Base-by-base conservation (phyloP, 2,329 filamentous ascomycete species). In the Penicillium sp. region DNA sequence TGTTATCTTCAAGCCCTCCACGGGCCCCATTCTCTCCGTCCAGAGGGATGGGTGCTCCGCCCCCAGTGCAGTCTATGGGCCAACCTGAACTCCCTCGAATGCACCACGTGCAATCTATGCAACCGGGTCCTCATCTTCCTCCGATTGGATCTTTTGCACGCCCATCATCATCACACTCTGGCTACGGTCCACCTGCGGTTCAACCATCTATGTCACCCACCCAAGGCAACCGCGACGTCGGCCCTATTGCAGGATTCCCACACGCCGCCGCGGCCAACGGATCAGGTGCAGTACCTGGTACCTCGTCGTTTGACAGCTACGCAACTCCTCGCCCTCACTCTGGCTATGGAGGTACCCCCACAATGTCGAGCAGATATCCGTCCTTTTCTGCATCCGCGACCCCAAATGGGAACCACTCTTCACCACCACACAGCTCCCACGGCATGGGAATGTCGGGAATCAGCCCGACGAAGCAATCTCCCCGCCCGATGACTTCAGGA, bases 171-270 rank as follows among this genome's bases (percentile, higher is more conserved):
- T 73, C 73, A 38, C 71, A 76, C 48, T 73, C 73, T 22, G 56
- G 61, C 6, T 66, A 69, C 39, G 68, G 64, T 43, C 66, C 63
- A 30, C 69, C 76, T 18, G 69, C 76, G 42, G 76, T 76, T 49
- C 72, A 70, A 13, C 74, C 75, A 1, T 73, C 74, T 1, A 76
- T 78, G 69, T 78, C 76, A 18, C 76, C 76, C 20, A 75, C 79
- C 49, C 63, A 80, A 68, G 69, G 79, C 50, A 69, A 81, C 64
- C 64, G 76, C 67, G 70, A 81, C 62, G 64, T 77, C 41, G 74
- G 74, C 4, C 73, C 71, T 45, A 65, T 77, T 40, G 74, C 73
- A 18, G 74, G 75, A 8, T 72, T 77, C 38, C 73, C 71, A n/a
- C 61, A 66, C 14, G 56, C 63, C 22, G 57, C 52, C 13, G 50